Conservation (phyloP, 345 rosid genomes). For the Citrus australasica region DNA sequence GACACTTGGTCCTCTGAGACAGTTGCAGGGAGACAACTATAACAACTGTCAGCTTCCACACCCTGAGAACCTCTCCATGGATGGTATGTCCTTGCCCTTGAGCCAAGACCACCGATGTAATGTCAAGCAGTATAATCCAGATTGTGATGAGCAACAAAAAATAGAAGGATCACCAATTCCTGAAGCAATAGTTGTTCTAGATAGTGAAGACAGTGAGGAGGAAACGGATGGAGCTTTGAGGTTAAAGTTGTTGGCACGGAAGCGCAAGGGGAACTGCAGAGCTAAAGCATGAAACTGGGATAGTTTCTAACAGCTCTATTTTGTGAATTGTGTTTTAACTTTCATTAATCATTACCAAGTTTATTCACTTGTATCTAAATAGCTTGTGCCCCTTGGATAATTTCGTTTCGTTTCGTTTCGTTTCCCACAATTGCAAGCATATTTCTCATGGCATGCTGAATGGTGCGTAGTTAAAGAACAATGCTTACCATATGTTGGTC, state of each 20-base stretch:
- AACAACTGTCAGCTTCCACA: slow-evolving; percentile 7
- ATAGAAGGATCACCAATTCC: slow-evolving; percentile 29
- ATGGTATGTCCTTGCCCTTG: not conserved
- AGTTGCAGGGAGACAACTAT: slow-evolving; percentile 19
- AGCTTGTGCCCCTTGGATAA: not conserved
- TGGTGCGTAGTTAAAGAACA: not conserved
- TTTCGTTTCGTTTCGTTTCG: not conserved
- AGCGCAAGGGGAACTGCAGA: slow-evolving; percentile 27
- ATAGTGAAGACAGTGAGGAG: slow-evolving; percentile 79
- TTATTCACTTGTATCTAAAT: not conserved
- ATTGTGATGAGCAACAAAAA: slow-evolving; percentile 12
- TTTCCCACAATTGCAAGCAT: not conserved
- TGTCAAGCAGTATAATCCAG: slow-evolving; percentile 15
- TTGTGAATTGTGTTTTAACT: not conserved
- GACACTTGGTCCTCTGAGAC: slow-evolving; percentile 28
- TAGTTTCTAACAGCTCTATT: not conserved
- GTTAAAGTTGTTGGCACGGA: slow-evolving; percentile 33
- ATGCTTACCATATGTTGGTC: too few species aligned
- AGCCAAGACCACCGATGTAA: not conserved
- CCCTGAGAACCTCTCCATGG: not conserved
- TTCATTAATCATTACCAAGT: too few species aligned
- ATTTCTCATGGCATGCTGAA: not conserved
- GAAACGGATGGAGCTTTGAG: slow-evolving; percentile 34
- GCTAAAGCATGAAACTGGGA: slow-evolving; percentile 20
- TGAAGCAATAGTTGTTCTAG: slow-evolving; percentile 55